Evolutionary conservation across 345 rosid species (phyloP), one percentile per base, ranked within the genome.

Genomic region (Balakata baccata): DNA sequence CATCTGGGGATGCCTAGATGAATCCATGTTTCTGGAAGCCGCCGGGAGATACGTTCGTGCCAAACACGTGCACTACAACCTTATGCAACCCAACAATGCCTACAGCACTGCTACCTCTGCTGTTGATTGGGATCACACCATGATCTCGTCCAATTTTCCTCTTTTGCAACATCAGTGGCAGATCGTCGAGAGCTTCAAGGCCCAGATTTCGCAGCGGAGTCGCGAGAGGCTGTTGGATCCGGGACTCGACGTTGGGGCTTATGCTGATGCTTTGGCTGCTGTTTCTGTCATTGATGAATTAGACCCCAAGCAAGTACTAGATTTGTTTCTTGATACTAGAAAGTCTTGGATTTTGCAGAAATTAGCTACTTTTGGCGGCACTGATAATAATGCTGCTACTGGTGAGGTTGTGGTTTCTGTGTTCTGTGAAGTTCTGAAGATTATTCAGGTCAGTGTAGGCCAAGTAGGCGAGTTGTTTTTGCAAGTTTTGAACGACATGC

Each of bases 121-220:
- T 77, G 52, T 49, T 11, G 71, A 60, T 7, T 29, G 73, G 62
- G 89, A 88, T 69, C 86, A 87, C 79, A 81, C 72, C 75, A 85
- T 81, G 68, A 83, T 89, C 37, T 79, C 89, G 77, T 83, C 92
- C 46, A 92, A 89, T 76, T 95, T 91, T 68, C 98, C 99, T 20
- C 79, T 95, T 11, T 76, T 95, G 72, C 97, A 92, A 78, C 98
- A 95, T 74, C 99, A 95, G 80, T 95, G 96, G 91, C 97, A 89
- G 91, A 92, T 93, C 59, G 98, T 93, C 39, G 99, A 92, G 90
- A 83, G 96, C 81, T 95, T 95, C 67, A 92, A 93, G 80, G 81
- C 83, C 57, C 99, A 95, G 92, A 93, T 95, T 79, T 91, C 99
- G 6, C 97, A 91, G 87, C 87, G 96, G 77, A 86, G 96, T 52